Evolutionary conservation across 768 basidiomycete genomes (phyloP), one percentile per base, ranked within the genome.

Genomic region (Rhizopogon vesiculosus): DNA sequence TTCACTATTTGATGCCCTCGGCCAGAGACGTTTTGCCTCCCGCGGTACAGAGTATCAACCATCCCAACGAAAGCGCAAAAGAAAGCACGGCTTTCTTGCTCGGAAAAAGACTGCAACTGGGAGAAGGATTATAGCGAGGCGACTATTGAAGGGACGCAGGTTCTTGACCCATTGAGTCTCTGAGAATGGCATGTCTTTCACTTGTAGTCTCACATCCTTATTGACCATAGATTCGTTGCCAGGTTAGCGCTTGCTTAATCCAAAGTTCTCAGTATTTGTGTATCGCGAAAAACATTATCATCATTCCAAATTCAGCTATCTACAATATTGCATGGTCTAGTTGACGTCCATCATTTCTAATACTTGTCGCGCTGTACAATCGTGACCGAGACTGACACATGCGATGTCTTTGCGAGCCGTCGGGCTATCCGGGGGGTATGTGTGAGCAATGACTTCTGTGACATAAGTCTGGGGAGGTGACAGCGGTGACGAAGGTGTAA

Each of bases 21-120:
- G 46, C 33, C 46, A 48, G 33, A 48, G 33, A 41, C 85, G 93
- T 7, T 85, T 79, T 66, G 76, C 76, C 31, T 79, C 87, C 29
- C 82, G 84, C 43, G 95, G 95, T 43, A 81, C 84, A n/a, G 92
- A 95, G 72, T 98, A 98, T 64, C 95, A 98, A 68, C 95, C 95
- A n/a, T 93, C 90, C 0, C 93, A 96, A 70, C 81, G 94, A 42
- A 91, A 90, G 66, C 76, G 95, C 61, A 98, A 98, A 77, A 80
- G 93, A 62, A 93, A 88, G 68, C 90, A 92, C 66, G 95, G 95
- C 6, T 98, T 96, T 71, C 79, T 98, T 35, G 81, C 87, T 0
- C 75, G 94, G 56, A 84, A 87, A 69, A 79, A 79, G 61, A 82
- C 78, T 8, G 78, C 80, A 22, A 76, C 81, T 38, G 93, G 93